Evolutionary conservation across 2,329 filamentous ascomycete species (phyloP).

Genomic region (Sporothrix schenckii): DNA sequence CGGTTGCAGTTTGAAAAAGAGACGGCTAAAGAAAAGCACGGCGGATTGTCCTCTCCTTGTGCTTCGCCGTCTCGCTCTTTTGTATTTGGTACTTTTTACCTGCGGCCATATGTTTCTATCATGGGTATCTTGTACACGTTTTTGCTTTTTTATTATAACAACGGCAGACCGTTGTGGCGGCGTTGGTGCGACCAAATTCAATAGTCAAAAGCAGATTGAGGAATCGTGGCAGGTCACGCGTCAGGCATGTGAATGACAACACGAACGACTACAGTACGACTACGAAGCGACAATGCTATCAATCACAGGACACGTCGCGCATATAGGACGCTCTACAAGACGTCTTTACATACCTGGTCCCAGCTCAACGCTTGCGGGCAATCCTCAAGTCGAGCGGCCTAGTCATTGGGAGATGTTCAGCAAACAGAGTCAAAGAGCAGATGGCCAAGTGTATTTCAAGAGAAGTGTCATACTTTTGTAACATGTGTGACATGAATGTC

Average conservation of each 20-base stretch:
- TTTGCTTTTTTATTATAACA: not conserved
- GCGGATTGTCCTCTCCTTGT: not conserved
- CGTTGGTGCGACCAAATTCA: constrained; percentile 25
- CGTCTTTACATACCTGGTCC: constrained; percentile 14
- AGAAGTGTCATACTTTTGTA: constrained; percentile 13
- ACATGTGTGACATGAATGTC: too few relatives aligned
- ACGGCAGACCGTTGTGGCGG: constrained; percentile 14
- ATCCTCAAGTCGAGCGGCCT: constrained; percentile 5
- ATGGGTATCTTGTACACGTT: not conserved
- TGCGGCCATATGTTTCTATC: constrained; percentile 21
- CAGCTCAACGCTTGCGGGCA: not conserved
- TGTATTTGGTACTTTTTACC: not conserved
- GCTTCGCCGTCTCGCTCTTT: not conserved
- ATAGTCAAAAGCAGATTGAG: constrained; percentile 11
- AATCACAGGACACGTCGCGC: not conserved
- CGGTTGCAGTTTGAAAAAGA: too few relatives aligned
- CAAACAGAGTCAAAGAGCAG: constrained; percentile 10
- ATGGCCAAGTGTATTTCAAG: not conserved
- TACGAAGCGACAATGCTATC: not conserved
- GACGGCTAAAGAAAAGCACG: not conserved
- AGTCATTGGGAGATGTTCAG: constrained; percentile 10
- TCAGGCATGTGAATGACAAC: not conserved
- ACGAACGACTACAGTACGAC: not conserved
- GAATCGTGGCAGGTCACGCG: too few relatives aligned
- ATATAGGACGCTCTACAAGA: not conserved